These are phyloP conservation scores for Sporothrix brasiliensis DNA, from an alignment of 2,329 filamentous ascomycete genomes.

Conservation along the genomic window DNA sequence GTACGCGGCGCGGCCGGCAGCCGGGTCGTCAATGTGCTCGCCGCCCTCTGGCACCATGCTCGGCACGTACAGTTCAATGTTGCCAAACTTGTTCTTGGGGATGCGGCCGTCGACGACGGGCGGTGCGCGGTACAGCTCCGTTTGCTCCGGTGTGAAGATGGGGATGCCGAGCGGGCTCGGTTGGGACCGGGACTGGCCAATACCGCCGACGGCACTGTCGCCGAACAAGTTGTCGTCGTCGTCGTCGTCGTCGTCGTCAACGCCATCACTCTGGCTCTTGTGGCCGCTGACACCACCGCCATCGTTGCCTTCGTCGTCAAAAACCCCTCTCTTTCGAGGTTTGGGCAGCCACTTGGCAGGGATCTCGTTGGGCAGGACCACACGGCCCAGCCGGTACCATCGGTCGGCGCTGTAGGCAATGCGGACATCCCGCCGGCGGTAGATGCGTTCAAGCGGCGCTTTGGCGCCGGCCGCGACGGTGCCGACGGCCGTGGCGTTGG, in stretches of 20 bases:
- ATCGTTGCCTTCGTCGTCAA: conserved; percentile 38
- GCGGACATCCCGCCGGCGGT: conserved; percentile 78
- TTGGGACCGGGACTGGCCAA: conserved; percentile 23
- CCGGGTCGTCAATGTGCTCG: conserved; percentile 64
- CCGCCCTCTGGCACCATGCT: conserved; percentile 88
- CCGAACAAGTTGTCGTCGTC: conserved; percentile 46
- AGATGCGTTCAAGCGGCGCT: conserved; percentile 74
- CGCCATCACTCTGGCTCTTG: neutral
- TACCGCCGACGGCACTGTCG: conserved; percentile 40
- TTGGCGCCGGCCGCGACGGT: conserved; percentile 68
- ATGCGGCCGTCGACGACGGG: conserved; percentile 74
- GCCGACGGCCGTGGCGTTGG: conserved; percentile 69
- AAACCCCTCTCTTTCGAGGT: conserved; percentile 39
- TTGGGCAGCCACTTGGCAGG: conserved; percentile 74
- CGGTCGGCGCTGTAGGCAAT: conserved; percentile 76
- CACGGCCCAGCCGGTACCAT: conserved; percentile 86
- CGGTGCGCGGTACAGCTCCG: conserved; percentile 73
- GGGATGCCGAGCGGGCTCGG: conserved; percentile 53
- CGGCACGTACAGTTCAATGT: conserved; percentile 89
- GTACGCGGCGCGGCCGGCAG: conserved; percentile 71
- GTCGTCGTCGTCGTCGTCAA: neutral
- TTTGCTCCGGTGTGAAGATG: conserved; percentile 65
- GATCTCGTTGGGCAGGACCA: conserved; percentile 76
- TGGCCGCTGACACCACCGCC: no score
- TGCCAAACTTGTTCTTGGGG: conserved; percentile 90